phyloP scores from a whole-genome alignment of 2,329 filamentous ascomycete species.

The Parasarocladium wereldwijsianum region DNA sequence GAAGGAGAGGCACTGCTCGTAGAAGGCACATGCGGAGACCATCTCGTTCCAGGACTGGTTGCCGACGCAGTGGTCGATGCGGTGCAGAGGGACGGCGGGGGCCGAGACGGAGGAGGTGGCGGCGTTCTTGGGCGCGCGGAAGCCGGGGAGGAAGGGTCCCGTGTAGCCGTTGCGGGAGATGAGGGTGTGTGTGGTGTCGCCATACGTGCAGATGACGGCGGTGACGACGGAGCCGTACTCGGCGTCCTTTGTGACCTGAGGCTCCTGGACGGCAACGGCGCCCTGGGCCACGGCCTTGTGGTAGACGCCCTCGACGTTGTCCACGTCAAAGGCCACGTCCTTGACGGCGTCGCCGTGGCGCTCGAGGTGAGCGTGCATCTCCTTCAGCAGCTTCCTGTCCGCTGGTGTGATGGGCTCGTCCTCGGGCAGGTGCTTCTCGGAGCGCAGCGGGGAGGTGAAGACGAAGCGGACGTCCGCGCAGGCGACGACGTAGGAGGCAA shows the following conservation, averaged over 20 bases:
- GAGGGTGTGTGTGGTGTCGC: slow-evolving; percentile 88
- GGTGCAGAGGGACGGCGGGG: slow-evolving; percentile 51
- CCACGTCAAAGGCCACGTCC: slow-evolving; percentile 90
- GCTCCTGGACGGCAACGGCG: slow-evolving; percentile 46
- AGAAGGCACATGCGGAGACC: slow-evolving; percentile 51
- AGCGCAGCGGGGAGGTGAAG: slow-evolving; percentile 67
- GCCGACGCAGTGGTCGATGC: slow-evolving; percentile 92
- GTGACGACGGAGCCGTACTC: slow-evolving; percentile 52
- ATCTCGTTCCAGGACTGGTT: slow-evolving; percentile 96
- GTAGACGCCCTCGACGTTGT: slow-evolving; percentile 73
- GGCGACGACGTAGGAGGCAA: slow-evolving; percentile 71
- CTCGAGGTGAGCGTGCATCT: slow-evolving; percentile 73
- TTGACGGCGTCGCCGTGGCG: slow-evolving; percentile 88
- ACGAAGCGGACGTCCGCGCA: slow-evolving; percentile 70
- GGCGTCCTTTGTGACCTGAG: slow-evolving; percentile 38
- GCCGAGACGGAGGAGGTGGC: slow-evolving; percentile 26
- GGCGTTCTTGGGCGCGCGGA: slow-evolving; percentile 35
- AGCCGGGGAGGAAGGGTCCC: slow-evolving; percentile 75
- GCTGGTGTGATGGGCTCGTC: slow-evolving; percentile 47
- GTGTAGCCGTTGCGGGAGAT: slow-evolving; percentile 58
- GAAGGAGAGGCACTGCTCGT: slow-evolving; percentile 81
- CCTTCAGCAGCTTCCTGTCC: slow-evolving; percentile 50
- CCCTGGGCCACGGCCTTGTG: slow-evolving; percentile 52
- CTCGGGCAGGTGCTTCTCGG: slow-evolving; percentile 32
- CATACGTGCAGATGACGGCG: slow-evolving; percentile 81